phyloP scores from a whole-genome alignment of 2,329 filamentous ascomycete genomes.

The Penicillium corylophilum region DNA sequence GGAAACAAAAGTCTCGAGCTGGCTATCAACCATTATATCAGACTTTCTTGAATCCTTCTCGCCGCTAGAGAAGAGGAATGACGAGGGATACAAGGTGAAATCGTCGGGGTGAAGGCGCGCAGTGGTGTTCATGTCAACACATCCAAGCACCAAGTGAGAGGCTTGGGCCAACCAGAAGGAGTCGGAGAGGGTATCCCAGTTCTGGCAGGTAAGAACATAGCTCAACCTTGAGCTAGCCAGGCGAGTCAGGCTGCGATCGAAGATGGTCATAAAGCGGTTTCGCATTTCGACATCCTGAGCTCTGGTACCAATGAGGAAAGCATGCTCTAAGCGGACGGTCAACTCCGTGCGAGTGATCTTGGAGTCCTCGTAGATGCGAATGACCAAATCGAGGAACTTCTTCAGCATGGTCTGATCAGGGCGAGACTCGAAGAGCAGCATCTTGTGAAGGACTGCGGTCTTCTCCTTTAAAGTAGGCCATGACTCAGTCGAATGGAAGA shows the following conservation, averaged over 20 bases:
- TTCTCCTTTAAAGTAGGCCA: conserved; percentile 99
- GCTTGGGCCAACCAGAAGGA: conserved; percentile 98
- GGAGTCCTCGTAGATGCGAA: conserved; percentile 95
- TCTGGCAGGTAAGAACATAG: conserved; percentile 87
- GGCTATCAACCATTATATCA: conserved; percentile 74
- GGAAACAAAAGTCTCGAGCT: conserved; percentile 74
- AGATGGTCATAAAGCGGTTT: conserved; percentile 93
- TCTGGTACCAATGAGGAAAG: conserved; percentile 91
- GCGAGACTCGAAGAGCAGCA: conserved; percentile 90
- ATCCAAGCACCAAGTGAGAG: conserved; percentile 86
- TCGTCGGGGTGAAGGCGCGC: conserved; percentile 80
- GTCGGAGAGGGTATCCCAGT: conserved; percentile 93
- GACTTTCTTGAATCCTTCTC: conserved; percentile 64
- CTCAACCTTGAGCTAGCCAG: conserved; percentile 83
- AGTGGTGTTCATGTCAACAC: conserved; percentile 78
- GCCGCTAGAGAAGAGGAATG: conserved; percentile 71
- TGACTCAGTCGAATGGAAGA: conserved; percentile 90
- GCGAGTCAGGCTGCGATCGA: conserved; percentile 91
- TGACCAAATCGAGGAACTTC: conserved; percentile 92
- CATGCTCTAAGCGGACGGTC: conserved; percentile 95
- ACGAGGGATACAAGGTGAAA: conserved; percentile 73
- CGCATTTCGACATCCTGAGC: conserved; percentile 95
- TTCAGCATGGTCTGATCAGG: conserved; percentile 80
- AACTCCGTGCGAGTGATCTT: conserved; percentile 94
- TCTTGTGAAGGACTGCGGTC: conserved; percentile 97